These are phyloP conservation scores for Microglena sp. DNA, from an alignment of 139 green algal genomes.

Conservation along the genomic window DNA sequence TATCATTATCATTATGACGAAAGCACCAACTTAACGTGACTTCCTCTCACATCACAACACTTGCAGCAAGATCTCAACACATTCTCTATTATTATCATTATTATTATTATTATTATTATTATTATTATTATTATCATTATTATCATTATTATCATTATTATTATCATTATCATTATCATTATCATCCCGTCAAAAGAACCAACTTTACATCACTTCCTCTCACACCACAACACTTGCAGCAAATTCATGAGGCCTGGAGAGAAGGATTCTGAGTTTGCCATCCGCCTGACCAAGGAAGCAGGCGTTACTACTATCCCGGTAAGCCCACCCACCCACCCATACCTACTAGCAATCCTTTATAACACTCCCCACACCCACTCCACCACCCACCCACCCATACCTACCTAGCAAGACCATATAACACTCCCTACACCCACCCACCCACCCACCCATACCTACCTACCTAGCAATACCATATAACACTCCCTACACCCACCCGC, in stretches of 20 bases:
- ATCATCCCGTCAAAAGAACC: background rate
- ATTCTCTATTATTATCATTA: too few species aligned
- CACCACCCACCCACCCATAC: too few species aligned
- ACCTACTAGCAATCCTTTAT: background rate
- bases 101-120: too few species aligned
- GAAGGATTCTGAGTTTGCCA: constrained; percentile 51
- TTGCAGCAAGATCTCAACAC: too few species aligned
- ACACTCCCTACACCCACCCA: background rate
- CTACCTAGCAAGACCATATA: background rate
- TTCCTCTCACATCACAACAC: too few species aligned
- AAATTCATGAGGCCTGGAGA: constrained; percentile 29
- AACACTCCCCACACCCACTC: background rate
- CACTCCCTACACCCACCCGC: too few species aligned
- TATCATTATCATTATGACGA: too few species aligned
- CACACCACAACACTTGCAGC: constrained; percentile 13
- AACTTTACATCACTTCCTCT: too few species aligned
- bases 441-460: background rate
- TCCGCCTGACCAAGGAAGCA: constrained; percentile 50
- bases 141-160: too few species aligned
- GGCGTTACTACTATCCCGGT: constrained; percentile 68
- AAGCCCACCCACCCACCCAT: background rate
- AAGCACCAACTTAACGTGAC: too few species aligned
- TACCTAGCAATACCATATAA: background rate
- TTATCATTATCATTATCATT: too few species aligned
- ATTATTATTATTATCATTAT: too few species aligned